Base-by-base conservation (phyloP, 2,329 filamentous ascomycete species). In the Fusarium lateritium region DNA sequence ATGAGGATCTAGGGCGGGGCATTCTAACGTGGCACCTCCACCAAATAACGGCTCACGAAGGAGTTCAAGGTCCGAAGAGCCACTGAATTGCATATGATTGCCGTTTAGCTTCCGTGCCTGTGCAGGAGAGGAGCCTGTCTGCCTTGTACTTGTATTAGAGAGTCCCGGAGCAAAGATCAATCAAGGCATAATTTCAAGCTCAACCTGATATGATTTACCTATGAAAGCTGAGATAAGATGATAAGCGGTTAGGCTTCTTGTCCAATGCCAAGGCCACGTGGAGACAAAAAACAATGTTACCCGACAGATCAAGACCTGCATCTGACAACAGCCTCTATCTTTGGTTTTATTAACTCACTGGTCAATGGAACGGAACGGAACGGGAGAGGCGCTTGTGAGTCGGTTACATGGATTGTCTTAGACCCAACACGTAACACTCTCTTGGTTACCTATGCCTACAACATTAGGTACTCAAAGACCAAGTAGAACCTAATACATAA, bases 221-320 rank as follows among this genome's bases (percentile, higher is more conserved):
- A 15, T 45, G 28, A 22, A 28, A 45, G 33, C 13, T 31, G 10
- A 4, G 28, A 13, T 62, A 56, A 56, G 45, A 51, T 62, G 52
- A 36, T 21, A 24, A 31, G 22, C 43, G 43, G 26, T 55, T 54
- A 19, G 31, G 36, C 45, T 67, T 63, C 26, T 47, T 52, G 36
- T 62, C 72, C 72, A 74, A 64, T 73, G 60, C 65, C 51, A 57
- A 40, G 62, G 58, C 72, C 70, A 74, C 71, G 72, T 74, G 72
- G 70, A 72, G 33, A 42, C 34, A 28, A 24, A 34, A 33, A 53
- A 51, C 21, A 38, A n/a, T 21, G 63, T 44, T 38, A 56, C 47
- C 33, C 28, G 31, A 19, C 42, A 56, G 36, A 49, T 50, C 42
- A 55, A 62, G 39, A 31, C 51, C 51, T 69, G 46, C 65, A 68